Percentiles rank a stretch among this genome's conserved stretches.
Evolutionary conservation across 2,329 filamentous ascomycete species (phyloP).

Genomic region (Aureobasidium musti): DNA sequence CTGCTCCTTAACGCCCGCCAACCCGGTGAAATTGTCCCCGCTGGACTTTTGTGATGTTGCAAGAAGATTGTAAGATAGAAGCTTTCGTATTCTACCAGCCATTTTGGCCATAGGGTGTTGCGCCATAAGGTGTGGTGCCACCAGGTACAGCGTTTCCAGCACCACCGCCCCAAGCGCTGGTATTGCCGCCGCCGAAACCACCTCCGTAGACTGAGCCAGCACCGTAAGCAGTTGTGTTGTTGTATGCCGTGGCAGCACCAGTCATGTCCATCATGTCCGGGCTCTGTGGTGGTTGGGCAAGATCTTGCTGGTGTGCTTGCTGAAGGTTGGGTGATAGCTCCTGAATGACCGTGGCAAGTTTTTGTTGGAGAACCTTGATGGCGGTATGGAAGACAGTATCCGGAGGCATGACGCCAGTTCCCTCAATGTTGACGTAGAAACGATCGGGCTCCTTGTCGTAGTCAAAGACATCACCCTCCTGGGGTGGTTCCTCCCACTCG

Average conservation of each 20-base stretch:
- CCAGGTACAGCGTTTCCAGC: constrained; percentile 46
- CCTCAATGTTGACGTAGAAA: constrained; percentile 95
- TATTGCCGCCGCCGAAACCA: constrained; percentile 65
- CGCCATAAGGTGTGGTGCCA: constrained; percentile 67
- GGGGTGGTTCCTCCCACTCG: constrained; percentile 73
- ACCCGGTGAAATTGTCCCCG: neutral
- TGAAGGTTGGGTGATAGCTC: constrained; percentile 57
- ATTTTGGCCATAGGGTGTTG: constrained; percentile 34
- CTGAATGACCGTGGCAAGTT: constrained; percentile 78
- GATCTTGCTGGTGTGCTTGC: constrained; percentile 56
- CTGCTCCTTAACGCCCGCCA: constrained; percentile 10
- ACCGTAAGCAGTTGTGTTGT: constrained; percentile 66
- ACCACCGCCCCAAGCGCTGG: constrained; percentile 66
- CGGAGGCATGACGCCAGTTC: constrained; percentile 81
- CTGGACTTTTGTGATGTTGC: constrained; percentile 21
- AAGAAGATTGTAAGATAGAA: neutral
- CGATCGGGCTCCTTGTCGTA: constrained; percentile 74
- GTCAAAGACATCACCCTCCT: constrained; percentile 85
- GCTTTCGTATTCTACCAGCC: constrained; percentile 26
- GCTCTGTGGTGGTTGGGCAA: constrained; percentile 55
- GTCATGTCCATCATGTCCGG: constrained; percentile 54
- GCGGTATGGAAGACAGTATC: constrained; percentile 87
- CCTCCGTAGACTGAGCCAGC: constrained; percentile 64
- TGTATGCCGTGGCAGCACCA: constrained; percentile 65
- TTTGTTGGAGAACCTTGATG: constrained; percentile 84